Conservation (phyloP, 2,329 filamentous ascomycete genomes). For the Thelonectria discophora region DNA sequence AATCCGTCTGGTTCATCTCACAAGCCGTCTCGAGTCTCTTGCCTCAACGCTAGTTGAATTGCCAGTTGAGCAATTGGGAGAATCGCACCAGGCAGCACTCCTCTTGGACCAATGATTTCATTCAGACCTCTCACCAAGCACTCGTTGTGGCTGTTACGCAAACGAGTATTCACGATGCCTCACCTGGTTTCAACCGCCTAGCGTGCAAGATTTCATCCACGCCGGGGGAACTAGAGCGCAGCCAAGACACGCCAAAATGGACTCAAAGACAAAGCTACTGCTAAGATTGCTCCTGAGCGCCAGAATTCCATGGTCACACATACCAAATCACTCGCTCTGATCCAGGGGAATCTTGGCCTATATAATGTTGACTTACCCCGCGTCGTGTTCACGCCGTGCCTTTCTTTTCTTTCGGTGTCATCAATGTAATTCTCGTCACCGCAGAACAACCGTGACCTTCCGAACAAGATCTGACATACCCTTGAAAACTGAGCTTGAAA, state of each 20-base stretch:
- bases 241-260: background rate
- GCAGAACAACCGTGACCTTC: background rate
- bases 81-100: background rate
- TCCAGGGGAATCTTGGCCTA: slow-evolving; percentile 7
- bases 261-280: background rate
- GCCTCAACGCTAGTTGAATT: background rate
- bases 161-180: slow-evolving; percentile 14
- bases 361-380: background rate
- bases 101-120: background rate
- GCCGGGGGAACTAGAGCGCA: background rate
- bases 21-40: too few species aligned
- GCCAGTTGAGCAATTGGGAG: background rate
- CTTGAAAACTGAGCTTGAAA: background rate
- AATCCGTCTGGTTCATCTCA: too few species aligned
- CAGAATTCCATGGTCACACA: background rate
- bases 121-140: background rate
- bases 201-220: background rate
- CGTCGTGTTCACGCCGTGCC: background rate
- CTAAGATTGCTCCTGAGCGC: background rate
- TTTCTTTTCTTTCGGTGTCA: background rate
- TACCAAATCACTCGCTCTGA: slow-evolving; percentile 5
- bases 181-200: slow-evolving; percentile 2
- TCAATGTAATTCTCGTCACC: background rate
- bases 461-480: background rate
- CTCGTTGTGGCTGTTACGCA: slow-evolving; percentile 5